Base-by-base conservation (phyloP, 176 grass and related monocot species). In the Oryza brachyantha region DNA sequence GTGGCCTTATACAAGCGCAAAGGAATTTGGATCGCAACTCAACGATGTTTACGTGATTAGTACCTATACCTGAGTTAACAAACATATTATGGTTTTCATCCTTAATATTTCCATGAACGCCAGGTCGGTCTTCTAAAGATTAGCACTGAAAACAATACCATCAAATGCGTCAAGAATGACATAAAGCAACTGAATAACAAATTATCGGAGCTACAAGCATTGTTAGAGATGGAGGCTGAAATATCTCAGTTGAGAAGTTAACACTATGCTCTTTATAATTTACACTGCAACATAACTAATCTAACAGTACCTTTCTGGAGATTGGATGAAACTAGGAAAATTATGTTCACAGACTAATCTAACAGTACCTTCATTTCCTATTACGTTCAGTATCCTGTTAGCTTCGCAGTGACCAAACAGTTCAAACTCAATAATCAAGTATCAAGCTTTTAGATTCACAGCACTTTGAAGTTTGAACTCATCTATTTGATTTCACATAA, bases 171-270 rank as follows among this genome's bases (percentile, higher is more conserved):
- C 73, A 94, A 97, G 80, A 88, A 85, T 58, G 95, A 92, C 65
- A 90, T 94, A 90, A 97, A 94, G 61, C 95, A 97, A 41, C 82
- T 97, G 50, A 94, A 97, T 82, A 83, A 86, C 83, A 97, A 90
- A 73, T 84, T 97, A 73, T 93, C 95, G 26, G 87, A 97, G 71
- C 87, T 94, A 74, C 95, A 97, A 86, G 89, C 89, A 3, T 86
- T 92, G 41, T 76, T 97, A 73, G 95, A 97, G 83, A 84, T 78
- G 2, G 91, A 97, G 79, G 80, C 61, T 72, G 95, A 97, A 82
- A 73, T 97, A 83, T 86, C 79, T 62, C 81, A 68, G 35, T 66
- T 94, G 59, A 90, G 64, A 90, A 94, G 91, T 91, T 94, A 90
- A 81, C 67, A 0, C 70, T 28, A 64, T 79, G 58, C 42, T 79